phyloP scores from a whole-genome alignment of 202 grass and related monocot species.

The Eragrostis tef region DNA sequence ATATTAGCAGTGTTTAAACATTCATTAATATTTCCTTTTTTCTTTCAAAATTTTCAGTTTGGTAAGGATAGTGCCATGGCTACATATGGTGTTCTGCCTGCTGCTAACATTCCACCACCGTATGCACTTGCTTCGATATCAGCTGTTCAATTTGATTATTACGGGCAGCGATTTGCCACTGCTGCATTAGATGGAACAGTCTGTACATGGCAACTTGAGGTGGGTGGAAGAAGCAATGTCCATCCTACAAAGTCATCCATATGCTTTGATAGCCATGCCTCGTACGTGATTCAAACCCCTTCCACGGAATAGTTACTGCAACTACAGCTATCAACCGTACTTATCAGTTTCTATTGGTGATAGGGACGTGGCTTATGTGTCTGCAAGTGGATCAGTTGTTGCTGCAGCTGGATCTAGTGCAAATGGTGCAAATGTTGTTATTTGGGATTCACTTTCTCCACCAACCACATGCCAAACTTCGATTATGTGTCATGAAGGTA shows the following conservation, averaged over 20 bases:
- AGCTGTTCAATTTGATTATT: slow-evolving; percentile 79
- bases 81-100: slow-evolving; percentile 93
- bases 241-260: slow-evolving; percentile 75
- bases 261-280: slow-evolving; percentile 86
- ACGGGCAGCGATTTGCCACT: slow-evolving; percentile 87
- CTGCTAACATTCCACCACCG: slow-evolving; percentile 78
- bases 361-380: slow-evolving; percentile 79
- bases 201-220: slow-evolving; percentile 90
- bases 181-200: slow-evolving; percentile 89
- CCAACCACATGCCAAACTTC: slow-evolving; percentile 79
- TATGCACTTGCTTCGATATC: slow-evolving; percentile 90
- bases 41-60: slow-evolving; percentile 62
- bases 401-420: slow-evolving; percentile 78
- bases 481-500: slow-evolving; percentile 93
- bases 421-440: slow-evolving; percentile 75
- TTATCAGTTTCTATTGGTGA: slow-evolving; percentile 43
- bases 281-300: slow-evolving; percentile 61
- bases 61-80: slow-evolving; percentile 86
- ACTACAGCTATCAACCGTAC: slow-evolving; percentile 45
- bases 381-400: slow-evolving; percentile 79
- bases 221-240: slow-evolving; percentile 90
- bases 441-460: slow-evolving; percentile 90
- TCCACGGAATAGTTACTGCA: slow-evolving; percentile 29
- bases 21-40: slow-evolving; percentile 41
- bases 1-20: slow-evolving; percentile 27